phyloP scores from a whole-genome alignment of 2,329 filamentous ascomycete species.

The Calonectria crousiana region DNA sequence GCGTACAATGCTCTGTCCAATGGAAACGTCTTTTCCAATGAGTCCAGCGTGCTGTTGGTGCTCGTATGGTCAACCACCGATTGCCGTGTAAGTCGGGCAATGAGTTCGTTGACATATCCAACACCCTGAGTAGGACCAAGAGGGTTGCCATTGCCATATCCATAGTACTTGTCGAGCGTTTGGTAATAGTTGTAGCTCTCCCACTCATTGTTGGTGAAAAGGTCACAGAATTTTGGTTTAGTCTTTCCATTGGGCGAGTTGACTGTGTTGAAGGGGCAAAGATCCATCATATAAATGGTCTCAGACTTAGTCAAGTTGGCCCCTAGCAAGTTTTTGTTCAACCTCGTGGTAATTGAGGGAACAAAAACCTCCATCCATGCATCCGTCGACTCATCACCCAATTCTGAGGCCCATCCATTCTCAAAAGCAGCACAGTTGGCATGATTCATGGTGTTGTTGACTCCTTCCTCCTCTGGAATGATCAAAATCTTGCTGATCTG shows the following conservation, averaged over 20 bases:
- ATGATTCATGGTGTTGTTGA: constrained; percentile 88
- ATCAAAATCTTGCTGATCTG: constrained; percentile 71
- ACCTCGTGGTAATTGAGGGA: constrained; percentile 73
- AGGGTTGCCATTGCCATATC: constrained; percentile 80
- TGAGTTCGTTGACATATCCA: constrained; percentile 88
- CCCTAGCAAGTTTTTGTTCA: constrained; percentile 77
- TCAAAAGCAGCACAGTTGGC: constrained; percentile 80
- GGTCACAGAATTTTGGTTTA: constrained; percentile 78
- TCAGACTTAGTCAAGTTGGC: constrained; percentile 73
- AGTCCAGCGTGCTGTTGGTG: constrained; percentile 83
- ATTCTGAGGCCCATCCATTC: constrained; percentile 61
- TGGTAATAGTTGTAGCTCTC: constrained; percentile 83
- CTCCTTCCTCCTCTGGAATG: constrained; percentile 73
- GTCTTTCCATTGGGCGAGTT: constrained; percentile 61
- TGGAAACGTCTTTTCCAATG: constrained; percentile 77
- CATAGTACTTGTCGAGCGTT: constrained; percentile 86
- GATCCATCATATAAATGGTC: constrained; percentile 83
- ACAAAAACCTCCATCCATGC: constrained; percentile 75
- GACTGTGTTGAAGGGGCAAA: constrained; percentile 89
- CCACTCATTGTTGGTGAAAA: constrained; percentile 84
- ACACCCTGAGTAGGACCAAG: constrained; percentile 88
- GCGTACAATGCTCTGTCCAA: constrained; percentile 78
- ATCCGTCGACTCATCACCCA: constrained; percentile 64
- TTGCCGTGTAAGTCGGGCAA: constrained; percentile 79
- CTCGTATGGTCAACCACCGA: constrained; percentile 80